Percentiles rank a stretch among this genome's conserved stretches.
phyloP scores from a whole-genome alignment of 148 eudicot genomes.

The Vaccinium myrtillus region DNA sequence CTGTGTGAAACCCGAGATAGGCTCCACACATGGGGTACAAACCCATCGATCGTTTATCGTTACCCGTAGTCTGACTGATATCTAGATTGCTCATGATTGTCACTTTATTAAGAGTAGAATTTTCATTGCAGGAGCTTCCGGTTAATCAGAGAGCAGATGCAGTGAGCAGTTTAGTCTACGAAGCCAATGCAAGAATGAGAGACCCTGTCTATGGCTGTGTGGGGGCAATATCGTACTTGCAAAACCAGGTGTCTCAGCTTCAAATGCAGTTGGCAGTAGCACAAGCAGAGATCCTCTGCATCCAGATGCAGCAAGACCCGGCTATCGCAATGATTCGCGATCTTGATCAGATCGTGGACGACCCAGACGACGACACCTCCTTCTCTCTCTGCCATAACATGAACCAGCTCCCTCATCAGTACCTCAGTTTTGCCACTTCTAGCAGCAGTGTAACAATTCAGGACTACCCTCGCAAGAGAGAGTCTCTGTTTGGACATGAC shows the following conservation, averaged over 20 bases:
- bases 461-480: conserved; percentile 6
- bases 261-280: conserved; percentile 32
- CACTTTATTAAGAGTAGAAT: neutral
- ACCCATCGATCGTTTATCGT: too few species aligned
- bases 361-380: neutral
- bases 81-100: too few species aligned
- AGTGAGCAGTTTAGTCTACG: conserved; percentile 32
- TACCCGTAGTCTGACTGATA: too few species aligned
- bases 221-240: conserved; percentile 29
- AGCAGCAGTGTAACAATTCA: neutral
- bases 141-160: conserved; percentile 32
- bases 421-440: conserved; percentile 7
- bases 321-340: neutral
- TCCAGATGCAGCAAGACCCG: conserved; percentile 22
- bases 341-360: neutral
- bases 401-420: neutral
- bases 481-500: conserved; percentile 4
- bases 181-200: conserved; percentile 31
- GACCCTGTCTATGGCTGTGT: conserved; percentile 42
- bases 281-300: conserved; percentile 24
- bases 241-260: conserved; percentile 26
- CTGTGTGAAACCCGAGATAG: too few species aligned
- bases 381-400: neutral
- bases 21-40: too few species aligned
- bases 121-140: conserved; percentile 24